Conservation (phyloP, 768 basidiomycete species). For the Auriscalpium microsporum region DNA sequence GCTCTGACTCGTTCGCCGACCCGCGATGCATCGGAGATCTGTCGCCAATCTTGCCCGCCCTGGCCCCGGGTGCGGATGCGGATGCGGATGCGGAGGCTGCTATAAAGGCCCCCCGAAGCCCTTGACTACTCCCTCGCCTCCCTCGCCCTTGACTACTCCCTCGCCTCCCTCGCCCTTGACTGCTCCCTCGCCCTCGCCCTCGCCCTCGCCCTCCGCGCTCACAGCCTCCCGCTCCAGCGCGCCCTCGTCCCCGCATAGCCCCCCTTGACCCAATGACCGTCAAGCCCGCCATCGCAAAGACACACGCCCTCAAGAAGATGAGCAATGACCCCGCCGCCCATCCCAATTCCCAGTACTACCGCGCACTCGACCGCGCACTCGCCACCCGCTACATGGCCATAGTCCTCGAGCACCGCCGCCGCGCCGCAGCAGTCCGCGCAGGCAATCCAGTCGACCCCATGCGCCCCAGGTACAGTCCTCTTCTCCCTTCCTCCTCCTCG, state of each 20-base stretch:
- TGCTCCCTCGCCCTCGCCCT: too few species aligned
- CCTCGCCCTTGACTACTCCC: too few species aligned
- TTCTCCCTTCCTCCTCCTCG: background rate
- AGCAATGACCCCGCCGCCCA: background rate
- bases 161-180: too few species aligned
- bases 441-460: background rate
- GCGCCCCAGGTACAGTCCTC: constrained; percentile 11
- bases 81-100: background rate
- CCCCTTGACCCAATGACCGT: constrained; percentile 7
- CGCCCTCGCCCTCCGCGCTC: background rate
- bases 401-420: constrained; percentile 12
- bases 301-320: background rate
- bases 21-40: background rate
- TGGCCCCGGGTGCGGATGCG: background rate
- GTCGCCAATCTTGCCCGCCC: background rate
- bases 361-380: constrained; percentile 11
- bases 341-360: constrained; percentile 1
- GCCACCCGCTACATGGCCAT: constrained; percentile 10
- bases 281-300: background rate
- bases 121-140: too few species aligned
- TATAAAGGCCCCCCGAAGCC: too few species aligned
- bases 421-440: constrained; percentile 1
- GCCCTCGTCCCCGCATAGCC: background rate
- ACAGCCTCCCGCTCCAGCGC: background rate
- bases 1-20: background rate